phyloP scores from a whole-genome alignment of 1,284 basidiomycete species.

The Leccinum holopus region DNA sequence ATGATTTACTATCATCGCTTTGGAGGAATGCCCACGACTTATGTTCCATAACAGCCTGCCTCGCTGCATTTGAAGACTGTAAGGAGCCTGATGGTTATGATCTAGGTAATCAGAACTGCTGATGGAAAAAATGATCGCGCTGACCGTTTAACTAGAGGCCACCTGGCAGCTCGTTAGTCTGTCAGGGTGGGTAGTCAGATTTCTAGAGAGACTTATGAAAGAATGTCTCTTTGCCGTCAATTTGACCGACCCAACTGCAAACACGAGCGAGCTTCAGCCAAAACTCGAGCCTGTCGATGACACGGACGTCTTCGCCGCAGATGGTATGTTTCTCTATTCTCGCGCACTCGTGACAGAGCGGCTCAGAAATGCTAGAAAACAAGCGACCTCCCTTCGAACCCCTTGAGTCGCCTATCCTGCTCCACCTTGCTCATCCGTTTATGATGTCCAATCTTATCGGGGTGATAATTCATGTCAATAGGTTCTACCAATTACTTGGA shows the following conservation, averaged over 20 bases:
- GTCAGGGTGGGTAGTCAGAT: slow-evolving; percentile 56
- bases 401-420: slow-evolving; percentile 43
- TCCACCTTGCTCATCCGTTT: slow-evolving; percentile 62
- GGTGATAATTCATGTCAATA: slow-evolving; percentile 54
- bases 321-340: slow-evolving; percentile 20
- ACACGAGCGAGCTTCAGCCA: slow-evolving; percentile 15
- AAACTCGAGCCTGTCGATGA: slow-evolving; percentile 32
- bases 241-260: slow-evolving; percentile 17
- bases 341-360: background rate
- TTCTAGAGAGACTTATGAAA: slow-evolving; percentile 62
- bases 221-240: slow-evolving; percentile 54
- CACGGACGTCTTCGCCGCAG: slow-evolving; percentile 15
- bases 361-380: slow-evolving; percentile 19
- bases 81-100: slow-evolving; percentile 62
- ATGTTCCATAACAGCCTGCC: slow-evolving; percentile 58
- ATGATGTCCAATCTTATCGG: slow-evolving; percentile 49
- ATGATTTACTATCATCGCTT: slow-evolving; percentile 42
- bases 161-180: slow-evolving; percentile 68
- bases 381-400: slow-evolving; percentile 17
- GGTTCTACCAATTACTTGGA: slow-evolving; percentile 52
- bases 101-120: slow-evolving; percentile 42
- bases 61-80: slow-evolving; percentile 64
- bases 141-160: slow-evolving; percentile 44
- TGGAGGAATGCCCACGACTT: slow-evolving; percentile 62
- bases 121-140: background rate